Percentiles rank a stretch among this genome's conserved stretches.
phyloP scores from a whole-genome alignment of 495 filamentous ascomycete species.

The Aspergillus diversus region DNA sequence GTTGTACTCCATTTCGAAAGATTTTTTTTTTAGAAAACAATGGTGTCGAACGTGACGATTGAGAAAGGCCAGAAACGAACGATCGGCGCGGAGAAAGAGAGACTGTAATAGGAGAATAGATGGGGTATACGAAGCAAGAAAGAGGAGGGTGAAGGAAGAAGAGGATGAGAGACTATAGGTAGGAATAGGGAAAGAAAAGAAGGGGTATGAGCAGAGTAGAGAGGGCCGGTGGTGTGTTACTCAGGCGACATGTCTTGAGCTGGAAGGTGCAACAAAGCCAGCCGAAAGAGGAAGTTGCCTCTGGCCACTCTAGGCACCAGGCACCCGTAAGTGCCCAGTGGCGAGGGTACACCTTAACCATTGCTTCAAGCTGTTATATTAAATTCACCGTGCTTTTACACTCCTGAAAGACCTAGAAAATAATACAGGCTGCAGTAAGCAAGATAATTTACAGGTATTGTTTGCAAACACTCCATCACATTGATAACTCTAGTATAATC shows the following conservation, averaged over 20 bases:
- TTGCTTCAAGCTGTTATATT: neutral
- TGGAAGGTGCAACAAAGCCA: constrained; percentile 22
- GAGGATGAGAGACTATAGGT: constrained; percentile 6
- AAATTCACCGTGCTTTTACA: too few relatives aligned
- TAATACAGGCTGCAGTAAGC: too few relatives aligned
- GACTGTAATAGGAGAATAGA: constrained; percentile 5
- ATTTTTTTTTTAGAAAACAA: constrained; percentile 4
- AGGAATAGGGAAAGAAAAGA: constrained; percentile 5
- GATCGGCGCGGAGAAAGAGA: constrained; percentile 1
- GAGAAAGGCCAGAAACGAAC: neutral
- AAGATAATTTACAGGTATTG: too few relatives aligned
- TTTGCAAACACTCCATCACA: too few relatives aligned
- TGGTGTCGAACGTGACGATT: neutral
- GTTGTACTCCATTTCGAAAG: constrained; percentile 9
- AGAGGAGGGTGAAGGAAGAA: neutral
- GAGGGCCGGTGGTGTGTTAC: constrained; percentile 20
- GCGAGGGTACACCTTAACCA: neutral
- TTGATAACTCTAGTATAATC: too few relatives aligned
- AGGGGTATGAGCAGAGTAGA: neutral
- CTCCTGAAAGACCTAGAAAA: too few relatives aligned
- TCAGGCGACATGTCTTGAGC: constrained; percentile 12
- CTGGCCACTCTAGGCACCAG: neutral
- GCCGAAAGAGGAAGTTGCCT: constrained; percentile 14
- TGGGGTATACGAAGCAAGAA: constrained; percentile 4
- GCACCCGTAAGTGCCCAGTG: too few relatives aligned